Percentiles rank a stretch among this genome's conserved stretches.
phyloP scores from a whole-genome alignment of 164 flowering plant species.

The Annona squamosa region DNA sequence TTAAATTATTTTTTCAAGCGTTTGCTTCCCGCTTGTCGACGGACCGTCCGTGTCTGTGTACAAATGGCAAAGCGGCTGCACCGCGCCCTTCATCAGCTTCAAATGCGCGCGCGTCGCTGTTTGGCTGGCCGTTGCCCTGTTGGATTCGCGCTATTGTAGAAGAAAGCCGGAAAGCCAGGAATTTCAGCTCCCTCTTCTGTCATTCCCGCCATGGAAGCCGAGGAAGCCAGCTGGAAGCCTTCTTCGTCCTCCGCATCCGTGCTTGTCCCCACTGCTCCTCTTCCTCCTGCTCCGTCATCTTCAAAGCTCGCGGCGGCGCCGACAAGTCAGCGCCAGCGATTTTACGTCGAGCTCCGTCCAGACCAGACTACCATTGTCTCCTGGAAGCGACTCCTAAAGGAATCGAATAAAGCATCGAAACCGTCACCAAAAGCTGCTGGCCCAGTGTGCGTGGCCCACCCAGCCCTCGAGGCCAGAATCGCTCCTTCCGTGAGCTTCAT shows the following conservation, averaged over 20 bases:
- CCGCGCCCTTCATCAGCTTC: background rate
- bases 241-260: constrained; percentile 11
- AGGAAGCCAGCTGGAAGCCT: background rate
- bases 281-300: background rate
- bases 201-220: background rate
- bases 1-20: too few species aligned
- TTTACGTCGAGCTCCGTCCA: constrained; percentile 68
- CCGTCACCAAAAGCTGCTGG: constrained; percentile 21
- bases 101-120: background rate
- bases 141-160: background rate
- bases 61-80: background rate
- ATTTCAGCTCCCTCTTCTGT: background rate
- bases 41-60: background rate
- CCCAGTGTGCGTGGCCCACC: constrained; percentile 33
- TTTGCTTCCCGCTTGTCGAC: background rate
- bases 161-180: background rate
- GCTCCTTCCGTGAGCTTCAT: constrained; percentile 23
- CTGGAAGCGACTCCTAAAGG: constrained; percentile 86
- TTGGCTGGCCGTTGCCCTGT: background rate
- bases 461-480: constrained; percentile 44
- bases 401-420: constrained; percentile 34
- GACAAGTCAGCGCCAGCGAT: constrained; percentile 48
- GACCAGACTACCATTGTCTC: constrained; percentile 92
- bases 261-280: constrained; percentile 19
- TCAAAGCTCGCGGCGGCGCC: background rate